phyloP scores from a whole-genome alignment of 169 alveolate genomes.

The Cardiosporidium cionae region DNA sequence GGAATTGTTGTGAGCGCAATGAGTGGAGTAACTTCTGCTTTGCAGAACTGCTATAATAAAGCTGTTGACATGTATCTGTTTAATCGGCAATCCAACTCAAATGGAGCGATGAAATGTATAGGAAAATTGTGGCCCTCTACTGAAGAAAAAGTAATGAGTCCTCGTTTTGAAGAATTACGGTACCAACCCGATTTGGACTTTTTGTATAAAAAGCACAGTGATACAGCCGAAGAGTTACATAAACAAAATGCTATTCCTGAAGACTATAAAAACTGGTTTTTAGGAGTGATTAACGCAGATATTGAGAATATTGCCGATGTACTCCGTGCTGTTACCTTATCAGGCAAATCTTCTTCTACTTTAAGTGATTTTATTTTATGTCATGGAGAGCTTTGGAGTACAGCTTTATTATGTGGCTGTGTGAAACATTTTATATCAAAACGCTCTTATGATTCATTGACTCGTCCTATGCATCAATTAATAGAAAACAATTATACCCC shows the following conservation, averaged over 20 bases:
- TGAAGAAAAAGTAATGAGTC: no score
- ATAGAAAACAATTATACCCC: neutral
- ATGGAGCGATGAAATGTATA: no score
- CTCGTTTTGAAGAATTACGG: no score
- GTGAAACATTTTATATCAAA: no score
- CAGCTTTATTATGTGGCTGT: neutral
- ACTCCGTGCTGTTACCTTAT: neutral
- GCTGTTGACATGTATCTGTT: neutral
- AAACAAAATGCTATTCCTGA: neutral
- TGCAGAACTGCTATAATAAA: neutral
- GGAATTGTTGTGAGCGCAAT: neutral
- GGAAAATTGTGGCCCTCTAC: no score
- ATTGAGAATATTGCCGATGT: neutral
- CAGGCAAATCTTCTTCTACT: neutral
- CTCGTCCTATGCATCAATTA: neutral
- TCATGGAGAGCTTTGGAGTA: neutral
- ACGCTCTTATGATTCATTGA: no score
- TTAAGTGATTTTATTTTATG: neutral
- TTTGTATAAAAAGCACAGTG: neutral
- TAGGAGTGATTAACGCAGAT: neutral
- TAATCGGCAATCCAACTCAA: neutral
- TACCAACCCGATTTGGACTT: neutral
- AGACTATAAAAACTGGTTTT: neutral
- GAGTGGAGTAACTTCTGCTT: neutral
- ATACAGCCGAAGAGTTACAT: neutral